Evolutionary conservation across 1,284 basidiomycete species (phyloP).

Genomic region (Cryptococcus sp.): DNA sequence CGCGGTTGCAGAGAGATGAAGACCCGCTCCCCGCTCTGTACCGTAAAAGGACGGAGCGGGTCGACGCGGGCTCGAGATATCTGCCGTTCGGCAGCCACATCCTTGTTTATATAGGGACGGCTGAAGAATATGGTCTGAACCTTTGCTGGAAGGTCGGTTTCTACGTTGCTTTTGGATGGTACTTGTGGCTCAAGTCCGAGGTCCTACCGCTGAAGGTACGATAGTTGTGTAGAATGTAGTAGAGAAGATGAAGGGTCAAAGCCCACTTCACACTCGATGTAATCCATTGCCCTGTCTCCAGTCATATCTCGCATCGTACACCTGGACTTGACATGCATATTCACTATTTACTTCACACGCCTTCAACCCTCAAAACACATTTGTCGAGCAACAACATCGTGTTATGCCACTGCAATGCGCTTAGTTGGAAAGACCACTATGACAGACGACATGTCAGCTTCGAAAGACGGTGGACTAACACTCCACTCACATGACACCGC

Average conservation of each 20-base stretch:
- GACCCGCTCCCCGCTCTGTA: constrained; percentile 13
- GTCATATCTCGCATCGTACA: too few species aligned
- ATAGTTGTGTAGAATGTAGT: too few species aligned
- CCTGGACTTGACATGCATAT: neutral
- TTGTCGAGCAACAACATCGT: too few species aligned
- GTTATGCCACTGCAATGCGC: neutral
- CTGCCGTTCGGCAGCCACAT: constrained; percentile 25
- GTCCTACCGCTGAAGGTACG: too few species aligned
- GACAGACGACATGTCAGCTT: neutral
- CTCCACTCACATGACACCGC: constrained; percentile 68
- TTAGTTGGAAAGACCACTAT: constrained; percentile 4
- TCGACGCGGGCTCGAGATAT: constrained; percentile 19
- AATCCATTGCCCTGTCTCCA: too few species aligned
- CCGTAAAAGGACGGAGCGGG: constrained; percentile 2
- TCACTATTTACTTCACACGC: neutral
- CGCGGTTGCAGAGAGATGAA: constrained; percentile 25
- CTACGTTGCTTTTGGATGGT: neutral
- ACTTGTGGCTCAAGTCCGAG: neutral
- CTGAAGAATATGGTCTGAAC: constrained; percentile 21
- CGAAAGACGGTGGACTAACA: too few species aligned
- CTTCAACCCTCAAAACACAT: neutral
- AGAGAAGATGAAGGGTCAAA: too few species aligned
- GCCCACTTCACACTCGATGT: too few species aligned
- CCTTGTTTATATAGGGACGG: constrained; percentile 27
- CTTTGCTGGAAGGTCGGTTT: constrained; percentile 11